These are phyloP conservation scores for Silene noctiflora DNA, from an alignment of 179 eudicot species.

Conservation along the genomic window DNA sequence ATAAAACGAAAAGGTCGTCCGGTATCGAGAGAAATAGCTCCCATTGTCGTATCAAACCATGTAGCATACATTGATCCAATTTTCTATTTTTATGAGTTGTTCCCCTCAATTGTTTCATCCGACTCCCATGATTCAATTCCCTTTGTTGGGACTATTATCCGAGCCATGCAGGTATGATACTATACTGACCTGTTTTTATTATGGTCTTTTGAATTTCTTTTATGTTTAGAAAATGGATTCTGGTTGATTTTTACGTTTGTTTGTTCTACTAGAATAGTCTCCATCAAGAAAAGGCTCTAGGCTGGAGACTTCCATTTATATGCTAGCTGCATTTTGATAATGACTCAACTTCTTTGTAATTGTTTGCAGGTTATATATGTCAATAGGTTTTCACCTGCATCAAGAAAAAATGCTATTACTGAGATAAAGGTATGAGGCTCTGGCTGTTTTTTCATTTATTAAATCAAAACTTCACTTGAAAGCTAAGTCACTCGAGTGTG, in stretches of 20 bases:
- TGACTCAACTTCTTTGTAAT: constrained; percentile 17
- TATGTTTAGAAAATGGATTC: not conserved
- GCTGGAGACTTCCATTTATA: not conserved
- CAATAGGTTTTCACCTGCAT: constrained; percentile 74
- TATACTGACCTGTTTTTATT: not conserved
- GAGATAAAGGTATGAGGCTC: constrained; percentile 84
- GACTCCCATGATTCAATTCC: constrained; percentile 96
- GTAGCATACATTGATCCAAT: constrained; percentile 94
- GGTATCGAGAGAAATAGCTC: constrained; percentile 81
- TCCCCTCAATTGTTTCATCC: constrained; percentile 81
- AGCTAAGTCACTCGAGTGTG: not conserved
- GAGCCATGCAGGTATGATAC: constrained; percentile 92
- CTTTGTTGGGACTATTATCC: constrained; percentile 83
- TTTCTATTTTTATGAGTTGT: constrained; percentile 87
- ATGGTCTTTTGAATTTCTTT: not conserved
- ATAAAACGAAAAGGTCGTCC: constrained; percentile 83
- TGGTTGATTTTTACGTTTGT: not conserved
- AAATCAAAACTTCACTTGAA: not conserved
- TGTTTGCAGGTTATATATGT: constrained; percentile 78
- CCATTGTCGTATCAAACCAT: constrained; percentile 93
- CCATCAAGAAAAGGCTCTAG: not conserved
- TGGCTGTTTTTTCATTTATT: constrained; percentile 11
- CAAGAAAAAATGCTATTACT: constrained; percentile 81
- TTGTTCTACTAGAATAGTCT: not conserved
- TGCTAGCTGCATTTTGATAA: constrained; percentile 6